phyloP scores from a whole-genome alignment of 139 green algal genomes.

The Chlorella sp. region DNA sequence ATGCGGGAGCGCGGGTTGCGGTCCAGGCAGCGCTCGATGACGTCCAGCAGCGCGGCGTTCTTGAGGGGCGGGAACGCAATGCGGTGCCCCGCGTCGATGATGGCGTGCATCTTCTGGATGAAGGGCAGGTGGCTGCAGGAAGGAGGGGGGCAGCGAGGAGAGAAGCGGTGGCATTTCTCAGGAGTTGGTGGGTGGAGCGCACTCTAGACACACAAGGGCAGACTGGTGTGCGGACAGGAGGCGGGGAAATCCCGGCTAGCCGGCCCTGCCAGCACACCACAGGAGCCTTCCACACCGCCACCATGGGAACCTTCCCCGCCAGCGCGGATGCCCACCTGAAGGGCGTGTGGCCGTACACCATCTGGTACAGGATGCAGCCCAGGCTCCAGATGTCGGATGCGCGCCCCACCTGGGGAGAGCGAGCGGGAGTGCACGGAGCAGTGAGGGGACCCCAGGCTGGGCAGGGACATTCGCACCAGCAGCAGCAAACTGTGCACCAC shows the following conservation, averaged over 20 bases:
- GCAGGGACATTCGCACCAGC: neutral
- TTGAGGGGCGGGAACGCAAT: constrained; percentile 69
- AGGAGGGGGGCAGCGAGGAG: neutral
- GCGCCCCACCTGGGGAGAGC: constrained; percentile 65
- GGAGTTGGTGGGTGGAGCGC: too few relatives aligned
- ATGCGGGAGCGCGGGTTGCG: constrained; percentile 82
- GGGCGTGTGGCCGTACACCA: constrained; percentile 90
- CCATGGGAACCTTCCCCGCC: too few relatives aligned
- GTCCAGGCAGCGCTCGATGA: constrained; percentile 87
- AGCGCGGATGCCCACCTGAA: constrained; percentile 46
- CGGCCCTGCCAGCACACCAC: too few relatives aligned
- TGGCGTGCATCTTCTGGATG: constrained; percentile 96
- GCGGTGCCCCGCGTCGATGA: constrained; percentile 76
- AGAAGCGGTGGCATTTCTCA: neutral
- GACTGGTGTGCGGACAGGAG: too few relatives aligned
- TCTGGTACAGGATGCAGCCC: constrained; percentile 98
- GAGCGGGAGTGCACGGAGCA: neutral
- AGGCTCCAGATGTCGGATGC: constrained; percentile 95
- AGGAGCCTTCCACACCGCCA: too few relatives aligned
- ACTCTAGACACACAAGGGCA: too few relatives aligned
- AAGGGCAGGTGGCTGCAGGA: constrained; percentile 74
- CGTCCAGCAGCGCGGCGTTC: constrained; percentile 76
- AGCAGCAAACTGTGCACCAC: neutral
- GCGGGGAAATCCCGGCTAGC: too few relatives aligned
- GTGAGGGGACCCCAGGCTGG: too few relatives aligned